Evolutionary conservation across 768 basidiomycete species (phyloP).

Genomic region (Russula dissimulans): DNA sequence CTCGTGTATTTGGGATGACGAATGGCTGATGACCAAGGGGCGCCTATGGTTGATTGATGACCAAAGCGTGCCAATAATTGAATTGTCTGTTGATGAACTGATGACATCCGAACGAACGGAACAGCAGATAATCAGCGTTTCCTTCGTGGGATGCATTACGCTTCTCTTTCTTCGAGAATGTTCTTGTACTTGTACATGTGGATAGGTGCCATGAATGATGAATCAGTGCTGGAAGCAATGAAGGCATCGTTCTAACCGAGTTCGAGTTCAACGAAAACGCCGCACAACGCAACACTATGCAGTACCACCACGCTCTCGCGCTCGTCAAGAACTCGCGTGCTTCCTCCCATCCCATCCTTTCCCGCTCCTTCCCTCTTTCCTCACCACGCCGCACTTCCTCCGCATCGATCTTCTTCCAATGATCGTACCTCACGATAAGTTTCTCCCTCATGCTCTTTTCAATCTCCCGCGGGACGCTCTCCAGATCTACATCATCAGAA

Average conservation of each 20-base stretch:
- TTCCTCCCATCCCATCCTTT: slow-evolving; percentile 66
- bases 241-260: too few relatives aligned
- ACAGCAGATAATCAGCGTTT: neutral
- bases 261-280: too few relatives aligned
- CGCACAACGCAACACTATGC: neutral
- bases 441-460: slow-evolving; percentile 33
- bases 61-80: too few relatives aligned
- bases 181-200: neutral
- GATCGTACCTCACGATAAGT: slow-evolving; percentile 50
- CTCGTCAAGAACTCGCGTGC: slow-evolving; percentile 29
- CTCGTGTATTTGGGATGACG: too few relatives aligned
- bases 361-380: slow-evolving; percentile 56
- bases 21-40: too few relatives aligned
- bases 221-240: too few relatives aligned
- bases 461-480: slow-evolving; percentile 42
- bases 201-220: too few relatives aligned
- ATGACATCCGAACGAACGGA: neutral
- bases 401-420: slow-evolving; percentile 67
- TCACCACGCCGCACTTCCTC: slow-evolving; percentile 61
- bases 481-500: slow-evolving; percentile 30
- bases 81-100: neutral
- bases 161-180: neutral
- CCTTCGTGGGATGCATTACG: neutral
- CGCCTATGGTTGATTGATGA: too few relatives aligned
- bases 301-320: neutral